phyloP scores from a whole-genome alignment of 805 yeast genomes.

The Wickerhamomyces subpelliculosus region DNA sequence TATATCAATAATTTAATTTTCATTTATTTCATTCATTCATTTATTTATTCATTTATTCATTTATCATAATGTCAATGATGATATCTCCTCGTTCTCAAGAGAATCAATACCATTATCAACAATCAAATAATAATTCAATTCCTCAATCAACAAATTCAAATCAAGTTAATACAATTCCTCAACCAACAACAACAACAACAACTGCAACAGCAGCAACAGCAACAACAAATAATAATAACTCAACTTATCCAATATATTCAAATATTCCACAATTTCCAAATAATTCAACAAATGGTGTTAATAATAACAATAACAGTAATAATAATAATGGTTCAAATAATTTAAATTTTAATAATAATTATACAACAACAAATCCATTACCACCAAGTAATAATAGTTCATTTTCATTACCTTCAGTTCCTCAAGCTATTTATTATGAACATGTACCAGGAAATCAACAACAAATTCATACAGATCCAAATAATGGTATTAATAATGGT shows the following conservation, averaged over 20 bases:
- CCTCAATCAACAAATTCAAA: too few relatives aligned
- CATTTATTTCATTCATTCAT: too few relatives aligned
- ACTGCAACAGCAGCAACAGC: neutral
- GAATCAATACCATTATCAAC: neutral
- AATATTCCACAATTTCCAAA: neutral
- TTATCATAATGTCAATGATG: neutral
- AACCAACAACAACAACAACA: too few relatives aligned
- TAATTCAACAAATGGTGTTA: too few relatives aligned
- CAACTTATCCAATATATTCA: too few relatives aligned
- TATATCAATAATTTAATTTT: too few relatives aligned
- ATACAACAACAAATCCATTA: neutral
- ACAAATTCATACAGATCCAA: neutral
- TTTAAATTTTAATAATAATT: neutral
- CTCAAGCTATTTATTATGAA: neutral
- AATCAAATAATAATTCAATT: too few relatives aligned
- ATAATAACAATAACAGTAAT: too few relatives aligned
- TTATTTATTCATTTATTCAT: too few relatives aligned
- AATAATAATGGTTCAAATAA: neutral
- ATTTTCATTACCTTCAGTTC: neutral
- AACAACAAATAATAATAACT: neutral
- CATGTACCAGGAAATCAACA: neutral
- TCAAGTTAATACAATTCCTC: too few relatives aligned
- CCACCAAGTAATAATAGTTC: neutral
- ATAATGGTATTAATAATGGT: too few relatives aligned
- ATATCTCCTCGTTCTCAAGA: slow-evolving; percentile 1